These are phyloP conservation scores for Neurospora sp. DNA, from an alignment of 495 filamentous ascomycete species.

Conservation along the genomic window DNA sequence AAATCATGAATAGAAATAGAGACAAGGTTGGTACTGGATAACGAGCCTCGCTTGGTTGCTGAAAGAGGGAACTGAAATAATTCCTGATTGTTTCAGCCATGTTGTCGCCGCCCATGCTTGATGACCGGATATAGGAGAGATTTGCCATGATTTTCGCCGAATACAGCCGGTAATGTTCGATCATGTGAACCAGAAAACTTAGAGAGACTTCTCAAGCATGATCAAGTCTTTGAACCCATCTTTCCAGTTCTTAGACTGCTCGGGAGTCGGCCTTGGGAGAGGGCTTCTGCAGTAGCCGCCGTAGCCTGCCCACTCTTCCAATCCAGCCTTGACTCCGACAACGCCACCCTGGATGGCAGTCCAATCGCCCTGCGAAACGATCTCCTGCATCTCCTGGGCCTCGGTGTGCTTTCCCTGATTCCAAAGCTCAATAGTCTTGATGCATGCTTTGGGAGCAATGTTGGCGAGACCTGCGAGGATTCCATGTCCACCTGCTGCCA, in stretches of 20 bases:
- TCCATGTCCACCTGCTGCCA: constrained; percentile 76
- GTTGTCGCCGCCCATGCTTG: background rate
- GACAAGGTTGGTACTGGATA: background rate
- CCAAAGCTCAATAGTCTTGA: constrained; percentile 64
- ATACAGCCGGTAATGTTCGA: background rate
- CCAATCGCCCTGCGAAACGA: constrained; percentile 82
- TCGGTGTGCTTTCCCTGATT: constrained; percentile 55
- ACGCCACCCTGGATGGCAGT: constrained; percentile 77
- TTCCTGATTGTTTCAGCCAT: background rate
- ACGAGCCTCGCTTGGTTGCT: background rate
- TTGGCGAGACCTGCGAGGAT: constrained; percentile 82
- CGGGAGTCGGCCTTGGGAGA: constrained; percentile 55
- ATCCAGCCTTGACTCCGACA: constrained; percentile 70
- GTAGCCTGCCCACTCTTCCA: constrained; percentile 71
- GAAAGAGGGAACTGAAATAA: background rate
- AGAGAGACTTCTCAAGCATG: constrained; percentile 48
- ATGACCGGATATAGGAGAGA: background rate
- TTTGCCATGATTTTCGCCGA: background rate
- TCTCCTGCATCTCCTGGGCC: constrained; percentile 66
- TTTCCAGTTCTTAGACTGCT: constrained; percentile 52
- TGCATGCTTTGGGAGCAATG: constrained; percentile 67
- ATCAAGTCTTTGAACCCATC: constrained; percentile 68
- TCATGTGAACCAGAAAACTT: background rate
- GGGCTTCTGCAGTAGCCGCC: constrained; percentile 70
- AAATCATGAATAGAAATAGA: background rate